These are phyloP conservation scores for Ustilago curta DNA, from an alignment of 1,284 basidiomycete genomes.

Conservation along the genomic window DNA sequence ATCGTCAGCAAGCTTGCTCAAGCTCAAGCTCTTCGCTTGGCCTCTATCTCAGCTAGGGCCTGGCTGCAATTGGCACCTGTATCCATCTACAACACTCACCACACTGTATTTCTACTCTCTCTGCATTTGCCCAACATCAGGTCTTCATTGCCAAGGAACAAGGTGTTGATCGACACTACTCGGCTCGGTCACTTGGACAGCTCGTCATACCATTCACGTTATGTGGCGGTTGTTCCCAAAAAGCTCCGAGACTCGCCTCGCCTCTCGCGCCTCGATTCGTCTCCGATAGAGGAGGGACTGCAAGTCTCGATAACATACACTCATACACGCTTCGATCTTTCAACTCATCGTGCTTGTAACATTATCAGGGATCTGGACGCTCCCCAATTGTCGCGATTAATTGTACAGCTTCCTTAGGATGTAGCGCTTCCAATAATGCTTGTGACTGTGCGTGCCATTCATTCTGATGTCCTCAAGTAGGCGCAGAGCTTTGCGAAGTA, in stretches of 20 bases:
- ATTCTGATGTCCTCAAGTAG: too few relatives aligned
- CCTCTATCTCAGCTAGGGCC: too few relatives aligned
- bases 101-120: constrained; percentile 43
- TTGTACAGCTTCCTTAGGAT: too few relatives aligned
- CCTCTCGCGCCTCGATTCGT: not conserved
- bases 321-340: not conserved
- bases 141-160: not conserved
- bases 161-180: not conserved
- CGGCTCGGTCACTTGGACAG: not conserved
- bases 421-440: too few relatives aligned
- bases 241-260: not conserved
- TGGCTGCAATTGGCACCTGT: too few relatives aligned
- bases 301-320: not conserved
- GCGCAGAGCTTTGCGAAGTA: too few relatives aligned
- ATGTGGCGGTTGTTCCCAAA: constrained; percentile 7
- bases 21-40: too few relatives aligned
- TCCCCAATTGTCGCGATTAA: too few relatives aligned
- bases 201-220: constrained; percentile 24
- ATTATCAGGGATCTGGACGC: too few relatives aligned
- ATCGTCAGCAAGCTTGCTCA: not conserved
- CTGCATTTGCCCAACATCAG: constrained; percentile 1
- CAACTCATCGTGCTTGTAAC: not conserved
- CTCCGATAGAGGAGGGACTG: not conserved
- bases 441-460: too few relatives aligned
- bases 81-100: too few relatives aligned